phyloP scores from a whole-genome alignment of 331 rosid species.

The Acacia concinna region DNA sequence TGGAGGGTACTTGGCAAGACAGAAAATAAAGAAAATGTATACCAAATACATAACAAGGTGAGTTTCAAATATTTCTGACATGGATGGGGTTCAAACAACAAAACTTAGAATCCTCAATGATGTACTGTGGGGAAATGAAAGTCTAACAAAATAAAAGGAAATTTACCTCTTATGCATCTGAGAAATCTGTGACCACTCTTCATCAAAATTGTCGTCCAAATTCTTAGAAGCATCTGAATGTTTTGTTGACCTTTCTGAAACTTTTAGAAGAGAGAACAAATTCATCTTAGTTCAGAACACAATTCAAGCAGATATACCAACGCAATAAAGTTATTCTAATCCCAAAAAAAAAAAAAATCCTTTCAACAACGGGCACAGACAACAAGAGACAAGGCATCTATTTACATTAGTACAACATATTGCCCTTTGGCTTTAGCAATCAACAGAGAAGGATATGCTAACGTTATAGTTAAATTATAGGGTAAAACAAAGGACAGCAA shows the following conservation, averaged over 20 bases:
- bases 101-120: not conserved
- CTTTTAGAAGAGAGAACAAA: slow-evolving; percentile 35
- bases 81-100: slow-evolving; percentile 10
- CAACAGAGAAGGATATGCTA: not conserved
- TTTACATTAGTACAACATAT: not conserved
- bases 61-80: not conserved
- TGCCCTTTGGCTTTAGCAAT: not conserved
- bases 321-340: not conserved
- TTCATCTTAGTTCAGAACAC: slow-evolving; percentile 20
- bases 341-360: not conserved
- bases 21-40: slow-evolving; percentile 13
- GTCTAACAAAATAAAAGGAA: slow-evolving; percentile 9
- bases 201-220: slow-evolving; percentile 47
- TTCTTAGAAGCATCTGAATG: slow-evolving; percentile 42
- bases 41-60: slow-evolving; percentile 7
- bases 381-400: not conserved
- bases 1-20: not conserved
- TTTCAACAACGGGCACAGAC: not conserved
- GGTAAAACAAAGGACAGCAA: slow-evolving; percentile 14
- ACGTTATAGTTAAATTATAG: not conserved
- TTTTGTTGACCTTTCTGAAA: slow-evolving; percentile 44
- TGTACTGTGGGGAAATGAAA: not conserved
- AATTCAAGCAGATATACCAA: slow-evolving; percentile 15
- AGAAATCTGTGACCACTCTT: slow-evolving; percentile 69
- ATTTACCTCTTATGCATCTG: slow-evolving; percentile 60